Base-by-base conservation (phyloP, 2,329 filamentous ascomycete genomes). In the Cadophora sp. region DNA sequence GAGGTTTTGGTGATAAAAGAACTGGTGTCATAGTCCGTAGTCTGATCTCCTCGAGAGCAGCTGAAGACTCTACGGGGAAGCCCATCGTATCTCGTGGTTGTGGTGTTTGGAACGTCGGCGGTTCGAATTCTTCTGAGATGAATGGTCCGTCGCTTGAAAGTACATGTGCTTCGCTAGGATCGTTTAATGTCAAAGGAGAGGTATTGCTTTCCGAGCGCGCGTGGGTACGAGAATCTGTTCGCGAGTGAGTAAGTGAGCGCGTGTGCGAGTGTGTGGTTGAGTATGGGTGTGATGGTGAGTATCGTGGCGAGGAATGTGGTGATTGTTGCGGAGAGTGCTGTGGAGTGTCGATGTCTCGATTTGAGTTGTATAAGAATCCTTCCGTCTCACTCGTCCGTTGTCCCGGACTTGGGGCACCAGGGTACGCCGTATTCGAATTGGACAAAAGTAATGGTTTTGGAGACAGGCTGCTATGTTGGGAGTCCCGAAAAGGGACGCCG, bases 31-130 rank as follows among this genome's bases (percentile, higher is more conserved):
- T 46, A 31, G 50, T 19, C 29, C 65, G 24, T 65, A 67, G 12
- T 66, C 65, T 7, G n/a, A 64, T 62, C 27, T 67, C 65, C 22
- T 60, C 58, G 11, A 61, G 43, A 29, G 37, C 43, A 9, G 48
- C 24, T n/a, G 53, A 24, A 31, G 29, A 61, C 8, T 72, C 68
- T 16, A 73, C 66, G 5, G 73, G 72, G 48, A 73, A 73, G 5
- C 71, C 72, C 73, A 75, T 75, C 4, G 73, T 75, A 34, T 75
- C 73, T 66, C 71, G 55, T 11, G 56, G 48, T 37, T 24, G 37
- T 14, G 62, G 34, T 14, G 27, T 24, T 19, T 31, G 34, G 34
- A 26, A 58, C 8, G 16, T 58, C 11, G 61, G 46, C 16, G 48
- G 46, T 12, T 64, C 34, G 34, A 55, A 14, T 16, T 64, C 34